Evolutionary conservation across 75 land plant species (phyloP), one percentile per base, ranked within the genome.

Genomic region (Sequoiadendron giganteum): DNA sequence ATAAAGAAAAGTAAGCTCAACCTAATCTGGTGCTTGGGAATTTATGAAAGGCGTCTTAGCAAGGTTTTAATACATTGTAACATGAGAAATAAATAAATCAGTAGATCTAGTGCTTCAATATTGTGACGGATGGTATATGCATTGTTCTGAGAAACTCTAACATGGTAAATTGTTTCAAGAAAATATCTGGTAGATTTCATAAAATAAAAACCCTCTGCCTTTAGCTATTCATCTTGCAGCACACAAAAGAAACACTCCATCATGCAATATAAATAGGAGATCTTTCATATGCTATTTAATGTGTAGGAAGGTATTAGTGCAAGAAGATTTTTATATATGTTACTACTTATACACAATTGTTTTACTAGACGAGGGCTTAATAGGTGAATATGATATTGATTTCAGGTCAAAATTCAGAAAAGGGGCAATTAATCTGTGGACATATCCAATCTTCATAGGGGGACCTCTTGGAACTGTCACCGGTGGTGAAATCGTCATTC

Each of bases 381-480:
- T 30, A 73, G 75, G 77, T 32, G 77, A 34, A 32, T 10, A 34
- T 73, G 38, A 34, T 32, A 30, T 34, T 25, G 15, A 73, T 73
- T 73, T 73, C 77, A 73, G 77, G 77, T 25, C 38, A 73, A 73
- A 34, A 73, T 10, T 1, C 13, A 73, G 32, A 15, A 73, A 34
- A 34, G 10, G 28, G 77, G 34, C 15, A 73, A 6, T 42, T 18
- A 45, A 16, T 45, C 84, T 82, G 9, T 42, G 45, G 84, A 40
- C 10, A 43, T 82, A 82, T 82, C 84, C 84, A 40, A 28, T 82
- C 18, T 42, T 82, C 48, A 45, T 43, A 43, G 48, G 84, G 21
- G 84, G 84, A 28, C 84, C 84, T 43, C 84, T 82, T 42, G 84
- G 84, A 45, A 82, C 45, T 82, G 30, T 82, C 28, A 82, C 84